Evolutionary conservation across 164 flowering plant genomes (phyloP).

Genomic region (Pachysandra terminalis): DNA sequence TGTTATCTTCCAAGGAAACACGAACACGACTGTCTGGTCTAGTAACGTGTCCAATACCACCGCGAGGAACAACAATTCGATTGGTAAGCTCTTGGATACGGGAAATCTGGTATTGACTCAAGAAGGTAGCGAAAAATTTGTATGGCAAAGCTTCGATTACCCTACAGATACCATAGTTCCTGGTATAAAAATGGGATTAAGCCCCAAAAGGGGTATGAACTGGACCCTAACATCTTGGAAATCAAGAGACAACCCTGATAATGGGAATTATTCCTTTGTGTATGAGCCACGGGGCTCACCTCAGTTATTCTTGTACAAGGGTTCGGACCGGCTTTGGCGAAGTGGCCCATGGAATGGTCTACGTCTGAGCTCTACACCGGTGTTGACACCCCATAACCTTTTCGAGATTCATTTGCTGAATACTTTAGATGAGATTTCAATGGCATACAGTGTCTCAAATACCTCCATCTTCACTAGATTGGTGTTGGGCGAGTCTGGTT

Average conservation of each 20-base stretch:
- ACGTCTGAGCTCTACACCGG: slow-evolving; percentile 24
- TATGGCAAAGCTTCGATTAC: too few species aligned
- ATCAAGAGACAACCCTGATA: slow-evolving; percentile 28
- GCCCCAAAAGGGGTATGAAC: too few species aligned
- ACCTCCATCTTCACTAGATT: slow-evolving; percentile 11
- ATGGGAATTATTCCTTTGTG: slow-evolving; percentile 22
- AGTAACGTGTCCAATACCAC: too few species aligned
- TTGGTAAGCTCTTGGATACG: too few species aligned
- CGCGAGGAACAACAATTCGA: too few species aligned
- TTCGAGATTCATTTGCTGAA: slow-evolving; percentile 19
- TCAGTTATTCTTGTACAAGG: too few species aligned
- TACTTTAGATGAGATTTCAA: slow-evolving; percentile 12
- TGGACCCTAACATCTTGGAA: slow-evolving; percentile 48
- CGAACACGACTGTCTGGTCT: too few species aligned
- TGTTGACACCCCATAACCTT: slow-evolving; percentile 10
- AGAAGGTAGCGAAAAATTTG: too few species aligned
- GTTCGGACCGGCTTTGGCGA: too few species aligned
- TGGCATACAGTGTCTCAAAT: background rate
- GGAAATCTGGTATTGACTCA: too few species aligned
- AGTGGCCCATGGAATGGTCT: slow-evolving; percentile 37
- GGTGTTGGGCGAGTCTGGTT: slow-evolving; percentile 16
- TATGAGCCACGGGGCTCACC: slow-evolving; percentile 20
- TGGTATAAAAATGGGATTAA: too few species aligned
- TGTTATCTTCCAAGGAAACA: slow-evolving; percentile 5
- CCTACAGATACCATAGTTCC: too few species aligned